Evolutionary conservation across 2,329 filamentous ascomycete species (phyloP).

Genomic region (Stagonosporopsis chrysanthemi): DNA sequence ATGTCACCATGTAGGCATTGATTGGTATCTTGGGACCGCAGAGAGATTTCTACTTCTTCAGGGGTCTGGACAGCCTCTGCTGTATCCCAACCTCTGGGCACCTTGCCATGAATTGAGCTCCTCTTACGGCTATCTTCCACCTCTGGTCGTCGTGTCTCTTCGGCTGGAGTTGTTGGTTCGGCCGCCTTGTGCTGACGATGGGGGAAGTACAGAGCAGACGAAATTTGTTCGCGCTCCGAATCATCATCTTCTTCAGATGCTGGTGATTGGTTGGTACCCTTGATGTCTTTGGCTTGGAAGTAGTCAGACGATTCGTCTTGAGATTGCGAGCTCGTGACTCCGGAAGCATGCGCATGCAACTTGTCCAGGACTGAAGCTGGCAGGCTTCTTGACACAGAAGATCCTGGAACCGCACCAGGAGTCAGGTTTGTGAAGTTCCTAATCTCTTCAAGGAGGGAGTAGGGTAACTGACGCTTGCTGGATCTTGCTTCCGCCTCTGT

Average conservation of each 20-base stretch:
- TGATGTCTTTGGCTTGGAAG: constrained; percentile 34
- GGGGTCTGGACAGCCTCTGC: constrained; percentile 44
- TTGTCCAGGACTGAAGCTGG: constrained; percentile 47
- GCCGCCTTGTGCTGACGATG: constrained; percentile 66
- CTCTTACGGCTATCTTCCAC: constrained; percentile 35
- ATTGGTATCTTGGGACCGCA: constrained; percentile 67
- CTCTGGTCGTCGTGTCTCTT: constrained; percentile 37
- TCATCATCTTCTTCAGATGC: constrained; percentile 61
- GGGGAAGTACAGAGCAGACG: constrained; percentile 82
- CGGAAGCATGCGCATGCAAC: constrained; percentile 33
- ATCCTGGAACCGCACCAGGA: constrained; percentile 54
- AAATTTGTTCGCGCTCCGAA: constrained; percentile 84
- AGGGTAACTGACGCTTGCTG: constrained; percentile 50
- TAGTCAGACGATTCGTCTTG: constrained; percentile 38
- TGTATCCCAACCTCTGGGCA: constrained; percentile 37
- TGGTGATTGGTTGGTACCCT: constrained; percentile 35
- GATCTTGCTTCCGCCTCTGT: constrained; percentile 6
- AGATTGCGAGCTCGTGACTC: constrained; percentile 26
- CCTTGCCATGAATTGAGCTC: constrained; percentile 38
- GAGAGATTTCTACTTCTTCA: constrained; percentile 68
- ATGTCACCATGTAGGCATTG: constrained; percentile 68
- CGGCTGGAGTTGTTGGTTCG: constrained; percentile 43
- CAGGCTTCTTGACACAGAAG: constrained; percentile 62
- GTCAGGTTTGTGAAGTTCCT: constrained; percentile 62
- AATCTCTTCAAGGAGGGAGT: constrained; percentile 64